Base-by-base conservation (phyloP, 2,329 filamentous ascomycete genomes). In the Dryadomyces quercus-mongolicae region DNA sequence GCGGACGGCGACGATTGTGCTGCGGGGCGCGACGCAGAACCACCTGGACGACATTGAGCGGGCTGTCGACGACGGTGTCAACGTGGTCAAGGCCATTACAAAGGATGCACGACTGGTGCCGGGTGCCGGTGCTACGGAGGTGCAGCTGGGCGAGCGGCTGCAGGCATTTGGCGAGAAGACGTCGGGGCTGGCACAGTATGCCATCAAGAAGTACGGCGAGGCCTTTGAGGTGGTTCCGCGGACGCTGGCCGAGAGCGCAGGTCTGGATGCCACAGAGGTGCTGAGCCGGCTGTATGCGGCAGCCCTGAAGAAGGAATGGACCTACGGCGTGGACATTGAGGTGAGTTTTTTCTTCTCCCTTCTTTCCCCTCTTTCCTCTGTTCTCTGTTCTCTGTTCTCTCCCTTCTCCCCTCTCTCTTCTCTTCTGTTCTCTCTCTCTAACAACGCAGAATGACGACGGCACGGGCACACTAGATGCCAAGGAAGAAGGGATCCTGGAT, bases 41-140 rank as follows among this genome's bases (percentile, higher is more conserved):
- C 89, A 97, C 70, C 82, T 98, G 22, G 93, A 98, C 65, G 93
- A 98, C 63, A 81, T 98, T 40, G 93, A 98, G 77, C 85, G 93
- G 60, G 93, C 93, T 51, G 91, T 98, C 55, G 93, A 98, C 64
- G 93, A 98, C 62, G 93, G 93, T 60, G 93, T 98, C 68, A 98
- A 97, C 66, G 94, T 95, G 52, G 87, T 98, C 69, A 98, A 98
- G 76, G 93, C 93, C 60, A 94, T 98, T 68, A 97, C 93, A 58
- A 88, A 88, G 68, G 94, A 98, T 67, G 76, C 92, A 7, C 81
- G 91, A 59, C 78, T 98, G 56, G 91, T 98, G 0, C 90, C 93
- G 42, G 93, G 93, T 60, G 93, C 93, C 34, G 94, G 93, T 64
- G 92, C 93, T 49, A 89, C 92, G 58, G 93, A 98, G 71, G 85